Conservation (phyloP, 2,329 filamentous ascomycete genomes). For the Cryphonectria carpinicola region DNA sequence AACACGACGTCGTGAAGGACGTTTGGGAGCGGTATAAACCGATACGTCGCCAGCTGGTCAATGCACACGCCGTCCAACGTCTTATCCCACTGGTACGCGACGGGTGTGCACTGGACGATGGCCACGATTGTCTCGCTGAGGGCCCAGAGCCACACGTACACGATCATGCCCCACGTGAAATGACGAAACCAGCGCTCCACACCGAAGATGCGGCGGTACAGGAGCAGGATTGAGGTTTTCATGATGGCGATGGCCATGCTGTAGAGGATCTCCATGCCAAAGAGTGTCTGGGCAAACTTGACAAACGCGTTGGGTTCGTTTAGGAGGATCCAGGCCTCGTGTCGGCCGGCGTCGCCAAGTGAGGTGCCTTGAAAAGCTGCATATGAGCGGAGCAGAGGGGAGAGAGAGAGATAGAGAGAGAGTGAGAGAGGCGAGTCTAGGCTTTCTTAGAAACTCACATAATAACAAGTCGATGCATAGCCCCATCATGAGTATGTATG, state of each 20-base stretch:
- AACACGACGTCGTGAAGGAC: slow-evolving; percentile 12
- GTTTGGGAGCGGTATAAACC: slow-evolving; percentile 7
- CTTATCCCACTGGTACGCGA: slow-evolving; percentile 11
- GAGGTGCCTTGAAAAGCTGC: neutral
- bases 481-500: slow-evolving; percentile 16
- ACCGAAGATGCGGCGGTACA: slow-evolving; percentile 15
- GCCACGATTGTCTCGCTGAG: slow-evolving; percentile 11
- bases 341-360: slow-evolving; percentile 2
- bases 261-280: slow-evolving; percentile 14
- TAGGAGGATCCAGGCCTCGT: slow-evolving; percentile 2
- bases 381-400: neutral
- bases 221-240: slow-evolving; percentile 12
- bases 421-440: neutral
- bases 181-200: slow-evolving; percentile 6
- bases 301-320: neutral
- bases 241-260: slow-evolving; percentile 8
- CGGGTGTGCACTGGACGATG: slow-evolving; percentile 10
- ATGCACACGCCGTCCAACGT: slow-evolving; percentile 2
- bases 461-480: slow-evolving; percentile 9
- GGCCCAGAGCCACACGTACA: slow-evolving; percentile 13
- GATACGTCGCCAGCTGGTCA: slow-evolving; percentile 7
- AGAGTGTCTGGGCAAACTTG: slow-evolving; percentile 9
- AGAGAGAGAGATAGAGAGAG: too few relatives aligned
- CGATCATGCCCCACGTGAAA: slow-evolving; percentile 6
- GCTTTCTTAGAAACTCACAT: neutral